A percentile compares a stretch with the other conserved stretches of the same genome.
Conservation (phyloP, 2,329 filamentous ascomycete genomes). For the Colletotrichum phormii region DNA sequence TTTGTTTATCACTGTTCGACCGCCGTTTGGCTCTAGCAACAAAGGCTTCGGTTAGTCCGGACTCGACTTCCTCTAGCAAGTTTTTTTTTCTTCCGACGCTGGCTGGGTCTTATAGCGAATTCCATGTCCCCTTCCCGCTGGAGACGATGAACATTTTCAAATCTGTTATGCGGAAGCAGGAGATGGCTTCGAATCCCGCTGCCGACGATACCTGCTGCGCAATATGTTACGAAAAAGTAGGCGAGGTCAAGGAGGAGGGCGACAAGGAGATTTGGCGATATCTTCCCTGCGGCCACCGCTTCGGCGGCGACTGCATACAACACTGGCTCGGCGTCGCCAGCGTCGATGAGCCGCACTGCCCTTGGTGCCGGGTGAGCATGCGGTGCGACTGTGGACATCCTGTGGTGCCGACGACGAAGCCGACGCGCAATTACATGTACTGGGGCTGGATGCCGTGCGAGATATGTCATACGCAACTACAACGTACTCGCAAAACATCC, state of each 20-base stretch:
- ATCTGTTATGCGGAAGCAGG: slow-evolving; percentile 37
- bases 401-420: slow-evolving; percentile 42
- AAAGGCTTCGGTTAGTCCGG: slow-evolving; percentile 16
- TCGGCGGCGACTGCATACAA: slow-evolving; percentile 57
- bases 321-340: slow-evolving; percentile 53
- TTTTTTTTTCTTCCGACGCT: background rate
- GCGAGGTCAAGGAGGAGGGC: slow-evolving; percentile 50
- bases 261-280: slow-evolving; percentile 52
- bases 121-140: background rate
- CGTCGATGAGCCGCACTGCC: slow-evolving; percentile 51
- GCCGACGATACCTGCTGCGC: slow-evolving; percentile 45
- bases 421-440: slow-evolving; percentile 30
- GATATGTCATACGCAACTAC: slow-evolving; percentile 32
- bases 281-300: slow-evolving; percentile 56
- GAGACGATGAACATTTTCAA: slow-evolving; percentile 35
- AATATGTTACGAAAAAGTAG: slow-evolving; percentile 57
- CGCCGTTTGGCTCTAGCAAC: slow-evolving; percentile 14
- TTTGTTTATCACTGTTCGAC: slow-evolving; percentile 20
- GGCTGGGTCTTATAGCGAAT: slow-evolving; percentile 6
- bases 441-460: slow-evolving; percentile 34
- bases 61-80: background rate
- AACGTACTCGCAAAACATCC: slow-evolving; percentile 26
- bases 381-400: slow-evolving; percentile 48
- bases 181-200: slow-evolving; percentile 34
- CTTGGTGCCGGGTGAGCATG: slow-evolving; percentile 51